phyloP scores from a whole-genome alignment of 192 early-diverging fungal genomes.

The Podila epigama region DNA sequence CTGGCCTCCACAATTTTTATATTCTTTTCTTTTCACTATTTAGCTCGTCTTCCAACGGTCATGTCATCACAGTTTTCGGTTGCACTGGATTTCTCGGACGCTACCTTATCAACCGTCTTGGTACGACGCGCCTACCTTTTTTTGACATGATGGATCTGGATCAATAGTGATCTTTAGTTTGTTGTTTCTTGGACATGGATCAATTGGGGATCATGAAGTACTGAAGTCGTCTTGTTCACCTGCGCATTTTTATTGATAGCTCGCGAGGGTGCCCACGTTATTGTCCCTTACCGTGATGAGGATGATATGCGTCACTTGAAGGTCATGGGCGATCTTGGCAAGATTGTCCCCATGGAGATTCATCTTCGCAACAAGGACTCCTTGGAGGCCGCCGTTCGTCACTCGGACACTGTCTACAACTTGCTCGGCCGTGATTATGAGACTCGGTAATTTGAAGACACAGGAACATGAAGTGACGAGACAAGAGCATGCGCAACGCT shows the following conservation, averaged over 20 bases:
- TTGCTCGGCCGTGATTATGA: constrained; percentile 90
- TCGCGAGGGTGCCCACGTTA: constrained; percentile 87
- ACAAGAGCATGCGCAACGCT: background rate
- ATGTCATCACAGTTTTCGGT: constrained; percentile 94
- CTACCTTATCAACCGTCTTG: constrained; percentile 91
- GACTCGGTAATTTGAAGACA: constrained; percentile 72
- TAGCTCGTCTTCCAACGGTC: constrained; percentile 84
- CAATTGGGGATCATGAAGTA: too few relatives aligned
- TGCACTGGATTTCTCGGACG: constrained; percentile 96
- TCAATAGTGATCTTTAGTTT: background rate
- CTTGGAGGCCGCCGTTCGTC: constrained; percentile 83
- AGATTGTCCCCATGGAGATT: constrained; percentile 91
- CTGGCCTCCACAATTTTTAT: too few relatives aligned
- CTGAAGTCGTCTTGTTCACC: too few relatives aligned
- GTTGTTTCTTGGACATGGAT: too few relatives aligned
- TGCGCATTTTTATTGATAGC: constrained; percentile 57
- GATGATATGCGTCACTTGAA: constrained; percentile 90
- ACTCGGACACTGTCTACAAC: constrained; percentile 97
- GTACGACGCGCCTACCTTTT: constrained; percentile 48
- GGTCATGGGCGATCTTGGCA: constrained; percentile 94
- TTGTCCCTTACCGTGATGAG: constrained; percentile 88
- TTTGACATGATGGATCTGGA: background rate
- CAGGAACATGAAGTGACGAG: background rate
- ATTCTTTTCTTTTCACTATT: background rate
- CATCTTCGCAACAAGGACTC: constrained; percentile 87